These are phyloP conservation scores for Alternaria novae-zelandiae DNA, from an alignment of 2,329 filamentous ascomycete genomes.

Conservation along the genomic window DNA sequence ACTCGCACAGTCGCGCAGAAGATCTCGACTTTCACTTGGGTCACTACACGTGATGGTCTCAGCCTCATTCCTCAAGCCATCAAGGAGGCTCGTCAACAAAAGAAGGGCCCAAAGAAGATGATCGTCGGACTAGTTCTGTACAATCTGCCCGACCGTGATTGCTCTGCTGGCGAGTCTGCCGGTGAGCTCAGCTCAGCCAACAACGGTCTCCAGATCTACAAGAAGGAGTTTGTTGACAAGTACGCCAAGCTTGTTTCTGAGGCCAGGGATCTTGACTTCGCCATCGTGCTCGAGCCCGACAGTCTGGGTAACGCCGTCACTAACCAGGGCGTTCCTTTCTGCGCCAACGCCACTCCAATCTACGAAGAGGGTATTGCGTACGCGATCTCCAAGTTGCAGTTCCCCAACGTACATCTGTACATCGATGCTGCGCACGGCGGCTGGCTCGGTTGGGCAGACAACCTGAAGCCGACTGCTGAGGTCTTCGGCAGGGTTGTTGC, in stretches of 20 bases:
- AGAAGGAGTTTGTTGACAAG: slow-evolving; percentile 37
- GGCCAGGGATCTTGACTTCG: slow-evolving; percentile 36
- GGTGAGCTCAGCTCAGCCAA: slow-evolving; percentile 78
- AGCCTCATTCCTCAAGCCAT: slow-evolving; percentile 28
- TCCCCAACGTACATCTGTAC: slow-evolving; percentile 37
- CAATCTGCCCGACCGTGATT: slow-evolving; percentile 89
- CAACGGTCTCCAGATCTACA: slow-evolving; percentile 32
- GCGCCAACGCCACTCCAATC: slow-evolving; percentile 28
- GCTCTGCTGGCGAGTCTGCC: slow-evolving; percentile 76
- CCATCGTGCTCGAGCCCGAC: slow-evolving; percentile 39
- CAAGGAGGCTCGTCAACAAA: slow-evolving; percentile 29
- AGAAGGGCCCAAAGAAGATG: slow-evolving; percentile 23
- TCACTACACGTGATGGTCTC: slow-evolving; percentile 29
- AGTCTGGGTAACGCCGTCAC: slow-evolving; percentile 38
- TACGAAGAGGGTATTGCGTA: slow-evolving; percentile 41
- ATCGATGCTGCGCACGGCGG: slow-evolving; percentile 40
- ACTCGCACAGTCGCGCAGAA: slow-evolving; percentile 36
- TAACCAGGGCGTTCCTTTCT: slow-evolving; percentile 31
- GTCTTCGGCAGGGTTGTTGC: slow-evolving; percentile 32
- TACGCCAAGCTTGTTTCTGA: slow-evolving; percentile 31
- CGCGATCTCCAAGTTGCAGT: slow-evolving; percentile 36
- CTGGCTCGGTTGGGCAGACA: slow-evolving; percentile 41
- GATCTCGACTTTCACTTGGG: slow-evolving; percentile 36
- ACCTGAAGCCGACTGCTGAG: slow-evolving; percentile 33
- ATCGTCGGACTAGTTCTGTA: slow-evolving; percentile 73